Conservation (phyloP, 228 moss, liverwort and hornwort genomes). For the Sphagnum fallax region DNA sequence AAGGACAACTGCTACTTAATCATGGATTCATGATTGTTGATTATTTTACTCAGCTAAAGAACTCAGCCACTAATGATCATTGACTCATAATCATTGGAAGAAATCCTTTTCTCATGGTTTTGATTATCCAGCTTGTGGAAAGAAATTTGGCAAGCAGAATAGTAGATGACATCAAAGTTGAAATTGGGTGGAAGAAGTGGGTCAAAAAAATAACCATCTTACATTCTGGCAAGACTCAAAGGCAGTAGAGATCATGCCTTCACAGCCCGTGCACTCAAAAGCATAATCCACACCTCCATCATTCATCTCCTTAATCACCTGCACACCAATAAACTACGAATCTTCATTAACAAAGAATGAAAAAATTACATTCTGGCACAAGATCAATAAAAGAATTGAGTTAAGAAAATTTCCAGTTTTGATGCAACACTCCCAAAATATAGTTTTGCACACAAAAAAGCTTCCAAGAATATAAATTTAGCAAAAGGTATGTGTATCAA, state of each 20-base stretch:
- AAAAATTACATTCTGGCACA: background rate
- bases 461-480: too few species aligned
- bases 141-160: background rate
- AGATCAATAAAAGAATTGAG: background rate
- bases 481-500: too few species aligned
- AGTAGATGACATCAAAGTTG: too few species aligned
- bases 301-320: constrained; percentile 67
- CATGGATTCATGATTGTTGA: too few species aligned
- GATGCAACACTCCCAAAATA: background rate
- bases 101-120: too few species aligned
- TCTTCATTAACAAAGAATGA: background rate
- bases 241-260: constrained; percentile 61
- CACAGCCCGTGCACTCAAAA: constrained; percentile 77
- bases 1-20: too few species aligned
- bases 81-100: too few species aligned
- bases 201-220: background rate
- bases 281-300: constrained; percentile 88
- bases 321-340: constrained; percentile 1
- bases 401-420: background rate
- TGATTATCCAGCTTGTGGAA: too few species aligned
- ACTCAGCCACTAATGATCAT: too few species aligned
- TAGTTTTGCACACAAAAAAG: too few species aligned
- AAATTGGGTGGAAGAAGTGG: background rate
- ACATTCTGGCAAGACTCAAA: constrained; percentile 71
- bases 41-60: too few species aligned